These are phyloP conservation scores for Colletotrichum sidae DNA, from an alignment of 2,329 filamentous ascomycete species.

Conservation along the genomic window DNA sequence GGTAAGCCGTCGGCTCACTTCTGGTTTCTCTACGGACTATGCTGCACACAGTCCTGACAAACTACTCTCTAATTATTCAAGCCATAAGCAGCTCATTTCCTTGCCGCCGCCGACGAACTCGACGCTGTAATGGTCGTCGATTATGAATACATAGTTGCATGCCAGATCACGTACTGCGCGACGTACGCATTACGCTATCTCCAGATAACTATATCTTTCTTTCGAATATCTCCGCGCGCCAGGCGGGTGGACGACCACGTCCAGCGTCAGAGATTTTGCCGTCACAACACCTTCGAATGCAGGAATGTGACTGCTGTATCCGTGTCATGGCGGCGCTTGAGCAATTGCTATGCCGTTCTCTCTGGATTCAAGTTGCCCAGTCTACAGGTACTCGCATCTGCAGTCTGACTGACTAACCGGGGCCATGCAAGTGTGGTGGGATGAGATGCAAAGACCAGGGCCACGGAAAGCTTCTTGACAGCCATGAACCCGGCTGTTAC, in stretches of 20 bases:
- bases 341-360: conserved; percentile 7
- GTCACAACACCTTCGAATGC: not conserved
- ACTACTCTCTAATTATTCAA: too few species aligned
- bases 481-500: conserved; percentile 31
- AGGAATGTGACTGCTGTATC: too few species aligned
- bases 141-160: conserved; percentile 10
- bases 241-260: not conserved
- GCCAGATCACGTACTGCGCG: conserved; percentile 17
- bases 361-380: conserved; percentile 12
- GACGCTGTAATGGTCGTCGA: conserved; percentile 5
- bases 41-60: too few species aligned
- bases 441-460: conserved; percentile 32
- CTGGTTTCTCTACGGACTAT: too few species aligned
- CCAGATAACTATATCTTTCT: not conserved
- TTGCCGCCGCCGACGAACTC: conserved; percentile 6
- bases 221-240: conserved; percentile 2
- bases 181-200: conserved; percentile 22
- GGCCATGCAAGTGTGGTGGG: conserved; percentile 31
- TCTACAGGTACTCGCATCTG: conserved; percentile 6
- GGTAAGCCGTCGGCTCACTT: too few species aligned
- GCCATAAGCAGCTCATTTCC: not conserved
- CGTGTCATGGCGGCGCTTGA: not conserved
- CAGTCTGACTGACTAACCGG: conserved; percentile 27
- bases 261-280: conserved; percentile 6
- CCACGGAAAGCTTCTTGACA: conserved; percentile 34